phyloP scores from a whole-genome alignment of 2,329 filamentous ascomycete species.

The Thelonectria discophora region DNA sequence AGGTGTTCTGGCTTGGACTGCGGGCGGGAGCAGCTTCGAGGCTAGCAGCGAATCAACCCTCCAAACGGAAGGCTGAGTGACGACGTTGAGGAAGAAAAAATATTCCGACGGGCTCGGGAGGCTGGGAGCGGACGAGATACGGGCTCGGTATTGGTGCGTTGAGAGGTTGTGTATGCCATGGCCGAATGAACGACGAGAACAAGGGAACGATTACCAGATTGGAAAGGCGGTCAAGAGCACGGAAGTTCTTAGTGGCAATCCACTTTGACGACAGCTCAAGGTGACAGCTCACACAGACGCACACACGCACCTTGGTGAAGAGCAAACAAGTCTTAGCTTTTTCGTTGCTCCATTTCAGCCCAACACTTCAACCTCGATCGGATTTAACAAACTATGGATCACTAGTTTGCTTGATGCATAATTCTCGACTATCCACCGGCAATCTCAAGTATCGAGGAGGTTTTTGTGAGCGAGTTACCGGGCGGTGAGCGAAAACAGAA shows the following conservation, averaged over 20 bases:
- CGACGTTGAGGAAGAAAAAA: constrained; percentile 1
- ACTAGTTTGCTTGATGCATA: not conserved
- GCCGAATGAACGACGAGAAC: constrained; percentile 9
- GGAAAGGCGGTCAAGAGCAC: constrained; percentile 39
- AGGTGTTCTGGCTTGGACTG: constrained; percentile 38
- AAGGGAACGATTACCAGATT: constrained; percentile 29
- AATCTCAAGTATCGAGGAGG: constrained; percentile 4
- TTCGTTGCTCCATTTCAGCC: not conserved
- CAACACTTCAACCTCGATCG: not conserved
- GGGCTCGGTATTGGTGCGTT: constrained; percentile 2
- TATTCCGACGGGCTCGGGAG: constrained; percentile 1
- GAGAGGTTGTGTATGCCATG: not conserved
- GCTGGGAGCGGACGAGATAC: constrained; percentile 5
- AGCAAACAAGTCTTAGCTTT: not conserved
- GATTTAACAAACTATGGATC: not conserved
- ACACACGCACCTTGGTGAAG: constrained; percentile 5
- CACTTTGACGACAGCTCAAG: not conserved
- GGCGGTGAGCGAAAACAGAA: constrained; percentile 15
- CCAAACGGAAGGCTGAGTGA: not conserved
- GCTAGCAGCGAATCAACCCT: constrained; percentile 9
- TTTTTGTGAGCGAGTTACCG: not conserved
- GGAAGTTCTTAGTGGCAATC: not conserved
- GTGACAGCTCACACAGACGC: not conserved
- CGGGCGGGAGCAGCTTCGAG: constrained; percentile 33
- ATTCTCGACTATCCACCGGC: constrained; percentile 1